A percentile compares a stretch with the other conserved stretches of the same genome.
phyloP scores from a whole-genome alignment of 1,284 basidiomycete species.

The Malassezia caprae region DNA sequence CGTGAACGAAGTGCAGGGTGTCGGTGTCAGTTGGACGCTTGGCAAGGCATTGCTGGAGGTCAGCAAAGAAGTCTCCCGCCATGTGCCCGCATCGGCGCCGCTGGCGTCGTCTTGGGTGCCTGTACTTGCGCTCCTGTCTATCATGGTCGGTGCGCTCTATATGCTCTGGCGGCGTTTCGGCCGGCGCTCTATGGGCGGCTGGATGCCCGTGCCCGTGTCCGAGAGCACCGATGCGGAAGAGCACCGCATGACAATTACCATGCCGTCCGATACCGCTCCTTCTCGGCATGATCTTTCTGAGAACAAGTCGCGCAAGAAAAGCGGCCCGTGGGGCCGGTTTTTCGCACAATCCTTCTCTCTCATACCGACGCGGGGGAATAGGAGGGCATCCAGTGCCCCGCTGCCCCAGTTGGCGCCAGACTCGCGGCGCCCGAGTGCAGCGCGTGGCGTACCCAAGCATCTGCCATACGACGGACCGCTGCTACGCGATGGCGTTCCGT shows the following conservation, averaged over 20 bases:
- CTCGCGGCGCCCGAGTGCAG: not conserved
- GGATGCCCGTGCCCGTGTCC: not conserved
- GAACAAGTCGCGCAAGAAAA: not conserved
- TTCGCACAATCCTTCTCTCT: not conserved
- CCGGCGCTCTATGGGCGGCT: not conserved
- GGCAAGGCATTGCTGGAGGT: conserved; percentile 98
- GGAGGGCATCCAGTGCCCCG: not conserved
- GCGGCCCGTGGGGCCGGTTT: not conserved
- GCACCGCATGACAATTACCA: conserved; percentile 1
- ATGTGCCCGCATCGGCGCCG: not conserved
- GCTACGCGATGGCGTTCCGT: not conserved
- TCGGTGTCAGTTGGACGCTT: conserved; percentile 92
- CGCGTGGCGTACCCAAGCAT: not conserved
- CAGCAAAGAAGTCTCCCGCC: conserved; percentile 52
- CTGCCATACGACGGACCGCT: not conserved
- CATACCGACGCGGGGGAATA: not conserved
- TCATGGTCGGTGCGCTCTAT: not conserved
- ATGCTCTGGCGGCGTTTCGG: not conserved
- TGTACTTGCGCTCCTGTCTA: not conserved
- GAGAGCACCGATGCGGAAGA: not conserved
- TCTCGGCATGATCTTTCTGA: not conserved
- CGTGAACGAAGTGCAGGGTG: conserved; percentile 77
- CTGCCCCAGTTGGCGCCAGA: not conserved
- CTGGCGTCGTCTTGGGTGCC: not conserved
- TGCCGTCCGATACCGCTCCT: not conserved